Conservation (phyloP, 768 basidiomycete species). For the Mycena vitilis region DNA sequence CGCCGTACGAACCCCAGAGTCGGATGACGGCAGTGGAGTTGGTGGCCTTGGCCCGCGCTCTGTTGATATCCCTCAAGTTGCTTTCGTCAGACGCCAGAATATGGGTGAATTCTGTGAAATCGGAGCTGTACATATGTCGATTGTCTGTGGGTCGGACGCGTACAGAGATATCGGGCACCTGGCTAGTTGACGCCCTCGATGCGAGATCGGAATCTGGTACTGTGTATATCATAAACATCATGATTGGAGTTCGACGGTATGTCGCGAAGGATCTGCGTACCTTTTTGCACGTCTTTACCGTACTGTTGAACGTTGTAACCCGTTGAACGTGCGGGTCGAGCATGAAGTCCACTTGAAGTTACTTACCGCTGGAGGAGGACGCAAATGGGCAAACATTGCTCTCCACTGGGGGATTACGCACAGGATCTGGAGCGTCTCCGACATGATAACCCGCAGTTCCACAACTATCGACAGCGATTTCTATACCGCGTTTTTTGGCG, state of each 20-base stretch:
- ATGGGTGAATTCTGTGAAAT: slow-evolving; percentile 83
- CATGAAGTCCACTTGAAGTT: background rate
- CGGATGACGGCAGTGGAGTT: slow-evolving; percentile 72
- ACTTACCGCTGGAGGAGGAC: slow-evolving; percentile 18
- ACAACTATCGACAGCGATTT: slow-evolving; percentile 82
- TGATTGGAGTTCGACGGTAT: background rate
- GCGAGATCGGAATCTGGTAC: slow-evolving; percentile 79
- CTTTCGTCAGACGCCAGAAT: slow-evolving; percentile 88
- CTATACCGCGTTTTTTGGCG: slow-evolving; percentile 72
- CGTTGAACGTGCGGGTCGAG: no score
- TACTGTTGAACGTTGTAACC: slow-evolving; percentile 53
- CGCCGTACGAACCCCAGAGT: slow-evolving; percentile 86
- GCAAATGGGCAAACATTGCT: background rate
- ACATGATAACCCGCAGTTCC: slow-evolving; percentile 86
- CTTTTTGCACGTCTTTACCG: slow-evolving; percentile 77
- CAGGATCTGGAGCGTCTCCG: slow-evolving; percentile 87
- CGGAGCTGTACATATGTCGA: slow-evolving; percentile 53
- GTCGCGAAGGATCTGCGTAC: slow-evolving; percentile 46
- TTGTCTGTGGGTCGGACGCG: background rate
- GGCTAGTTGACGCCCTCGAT: slow-evolving; percentile 72
- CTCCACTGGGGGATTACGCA: slow-evolving; percentile 42
- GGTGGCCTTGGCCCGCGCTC: slow-evolving; percentile 54
- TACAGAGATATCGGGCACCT: slow-evolving; percentile 1
- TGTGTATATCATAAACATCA: slow-evolving; percentile 43
- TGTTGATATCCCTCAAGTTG: slow-evolving; percentile 73